These are phyloP conservation scores for Solanum neorickii DNA, from an alignment of 257 asterid genomes.

Conservation along the genomic window DNA sequence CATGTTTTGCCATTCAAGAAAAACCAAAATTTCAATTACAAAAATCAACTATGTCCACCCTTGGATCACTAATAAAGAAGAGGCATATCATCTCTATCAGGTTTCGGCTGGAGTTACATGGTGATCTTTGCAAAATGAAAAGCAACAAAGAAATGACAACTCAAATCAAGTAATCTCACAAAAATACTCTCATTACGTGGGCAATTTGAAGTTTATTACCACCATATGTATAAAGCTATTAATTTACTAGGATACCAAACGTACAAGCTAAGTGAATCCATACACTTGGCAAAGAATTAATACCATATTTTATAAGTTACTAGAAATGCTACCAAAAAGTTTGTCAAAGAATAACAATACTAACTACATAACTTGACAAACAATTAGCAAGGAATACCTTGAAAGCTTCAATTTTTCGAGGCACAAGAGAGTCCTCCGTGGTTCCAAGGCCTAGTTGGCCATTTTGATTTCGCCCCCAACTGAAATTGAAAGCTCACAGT, in stretches of 20 bases:
- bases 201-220: background rate
- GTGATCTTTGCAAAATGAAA: background rate
- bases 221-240: background rate
- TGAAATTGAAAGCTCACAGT: conserved; percentile 17
- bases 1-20: background rate
- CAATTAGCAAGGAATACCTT: conserved; percentile 37
- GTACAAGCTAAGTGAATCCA: background rate
- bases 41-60: background rate
- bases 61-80: background rate
- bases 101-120: background rate
- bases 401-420: conserved; percentile 75
- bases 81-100: background rate
- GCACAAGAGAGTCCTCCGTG: conserved; percentile 84
- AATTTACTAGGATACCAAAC: background rate
- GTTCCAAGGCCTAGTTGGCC: conserved; percentile 99
- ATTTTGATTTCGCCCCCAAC: conserved; percentile 98
- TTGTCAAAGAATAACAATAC: background rate
- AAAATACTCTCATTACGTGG: background rate
- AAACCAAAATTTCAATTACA: background rate
- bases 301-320: background rate
- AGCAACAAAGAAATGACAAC: background rate
- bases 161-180: background rate
- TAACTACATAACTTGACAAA: background rate
- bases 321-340: background rate
- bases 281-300: background rate